Evolutionary conservation across 768 basidiomycete genomes (phyloP).

Genomic region (Hypsizygus marmoreus): DNA sequence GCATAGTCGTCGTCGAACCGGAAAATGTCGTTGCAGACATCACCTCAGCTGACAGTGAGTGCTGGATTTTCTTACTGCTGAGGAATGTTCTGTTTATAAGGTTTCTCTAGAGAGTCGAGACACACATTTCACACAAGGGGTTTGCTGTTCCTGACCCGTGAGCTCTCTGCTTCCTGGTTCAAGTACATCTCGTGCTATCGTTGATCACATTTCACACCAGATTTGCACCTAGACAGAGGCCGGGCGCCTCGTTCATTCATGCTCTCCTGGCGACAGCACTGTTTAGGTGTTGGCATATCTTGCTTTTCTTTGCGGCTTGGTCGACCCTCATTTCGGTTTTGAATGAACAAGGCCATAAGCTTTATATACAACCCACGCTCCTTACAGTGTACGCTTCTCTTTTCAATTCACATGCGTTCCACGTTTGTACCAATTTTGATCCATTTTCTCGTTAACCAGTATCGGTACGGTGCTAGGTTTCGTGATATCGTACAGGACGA

Average conservation of each 20-base stretch:
- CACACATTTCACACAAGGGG: constrained; percentile 31
- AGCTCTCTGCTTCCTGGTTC: constrained; percentile 14
- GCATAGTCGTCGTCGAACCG: too few relatives aligned
- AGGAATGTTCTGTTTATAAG: neutral
- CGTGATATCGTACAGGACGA: constrained; percentile 71
- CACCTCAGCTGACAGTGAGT: constrained; percentile 11
- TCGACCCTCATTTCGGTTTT: constrained; percentile 57
- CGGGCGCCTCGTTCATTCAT: constrained; percentile 38
- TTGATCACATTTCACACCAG: constrained; percentile 17
- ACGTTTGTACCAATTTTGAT: constrained; percentile 23
- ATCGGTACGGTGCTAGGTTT: constrained; percentile 74
- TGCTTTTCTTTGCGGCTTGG: constrained; percentile 67
- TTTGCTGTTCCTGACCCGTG: constrained; percentile 43
- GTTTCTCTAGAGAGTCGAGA: constrained; percentile 26
- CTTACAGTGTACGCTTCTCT: constrained; percentile 60
- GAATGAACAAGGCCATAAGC: constrained; percentile 42
- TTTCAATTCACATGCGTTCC: constrained; percentile 25
- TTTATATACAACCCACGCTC: constrained; percentile 54
- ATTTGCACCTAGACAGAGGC: constrained; percentile 39
- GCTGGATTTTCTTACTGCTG: neutral
- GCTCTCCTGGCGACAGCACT: constrained; percentile 45
- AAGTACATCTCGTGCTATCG: neutral
- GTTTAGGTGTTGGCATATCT: constrained; percentile 68
- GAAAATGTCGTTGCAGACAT: too few relatives aligned
- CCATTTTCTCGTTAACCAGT: constrained; percentile 31